phyloP scores from a whole-genome alignment of 2,329 filamentous ascomycete genomes.

The Colletotrichum siamense region DNA sequence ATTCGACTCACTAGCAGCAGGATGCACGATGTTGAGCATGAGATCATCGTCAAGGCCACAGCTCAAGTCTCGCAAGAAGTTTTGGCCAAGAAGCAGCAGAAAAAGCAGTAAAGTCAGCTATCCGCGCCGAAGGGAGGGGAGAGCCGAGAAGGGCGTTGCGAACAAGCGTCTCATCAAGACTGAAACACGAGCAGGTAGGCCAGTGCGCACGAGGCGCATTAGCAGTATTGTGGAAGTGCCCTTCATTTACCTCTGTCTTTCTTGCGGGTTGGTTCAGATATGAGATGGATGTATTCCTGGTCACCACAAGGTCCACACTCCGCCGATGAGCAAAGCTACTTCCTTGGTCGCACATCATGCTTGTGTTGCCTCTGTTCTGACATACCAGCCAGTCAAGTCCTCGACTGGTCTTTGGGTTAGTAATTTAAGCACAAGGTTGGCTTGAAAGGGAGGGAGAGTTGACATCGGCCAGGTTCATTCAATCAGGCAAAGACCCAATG shows the following conservation, averaged over 20 bases:
- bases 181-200: neutral
- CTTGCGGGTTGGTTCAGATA: neutral
- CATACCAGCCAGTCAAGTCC: neutral
- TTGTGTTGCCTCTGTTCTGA: neutral
- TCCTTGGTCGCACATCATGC: neutral
- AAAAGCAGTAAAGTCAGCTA: neutral
- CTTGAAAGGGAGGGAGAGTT: neutral
- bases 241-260: neutral
- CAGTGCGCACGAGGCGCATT: neutral
- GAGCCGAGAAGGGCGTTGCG: neutral
- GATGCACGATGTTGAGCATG: conserved; percentile 80
- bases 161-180: neutral
- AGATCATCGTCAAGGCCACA: conserved; percentile 79
- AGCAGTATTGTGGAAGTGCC: neutral
- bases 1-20: conserved; percentile 35
- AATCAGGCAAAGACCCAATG: neutral
- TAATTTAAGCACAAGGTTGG: neutral
- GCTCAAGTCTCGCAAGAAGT: conserved; percentile 50
- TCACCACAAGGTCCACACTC: neutral
- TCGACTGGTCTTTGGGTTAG: neutral
- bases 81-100: conserved; percentile 1
- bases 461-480: neutral
- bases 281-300: neutral
- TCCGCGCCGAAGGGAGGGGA: neutral
- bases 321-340: neutral